A percentile compares a stretch with the other conserved stretches of the same genome.
Conservation (phyloP, 2,329 filamentous ascomycete genomes). For the Fonsecaea pugnacius region DNA sequence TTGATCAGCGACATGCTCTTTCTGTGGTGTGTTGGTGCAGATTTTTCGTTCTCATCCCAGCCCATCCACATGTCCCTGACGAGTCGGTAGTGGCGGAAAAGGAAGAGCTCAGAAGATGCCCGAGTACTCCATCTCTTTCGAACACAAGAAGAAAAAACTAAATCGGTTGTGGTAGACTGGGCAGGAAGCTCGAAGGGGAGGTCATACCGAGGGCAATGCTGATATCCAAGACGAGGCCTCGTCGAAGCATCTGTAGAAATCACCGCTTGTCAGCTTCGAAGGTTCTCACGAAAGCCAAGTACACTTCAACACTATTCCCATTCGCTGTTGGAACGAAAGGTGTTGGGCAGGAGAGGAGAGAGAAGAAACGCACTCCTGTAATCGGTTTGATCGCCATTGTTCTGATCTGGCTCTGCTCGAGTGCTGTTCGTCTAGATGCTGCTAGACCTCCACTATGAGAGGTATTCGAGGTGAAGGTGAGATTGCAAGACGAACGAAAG, state of each 20-base stretch:
- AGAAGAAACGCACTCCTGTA: conserved; percentile 50
- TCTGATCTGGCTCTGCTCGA: conserved; percentile 31
- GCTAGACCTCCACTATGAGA: neutral
- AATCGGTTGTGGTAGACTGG: neutral
- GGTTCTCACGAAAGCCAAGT: conserved; percentile 36
- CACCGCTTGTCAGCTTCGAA: conserved; percentile 28
- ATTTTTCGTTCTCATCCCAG: neutral
- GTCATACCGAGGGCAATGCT: conserved; percentile 67
- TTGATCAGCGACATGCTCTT: conserved; percentile 9
- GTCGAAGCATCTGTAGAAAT: conserved; percentile 64
- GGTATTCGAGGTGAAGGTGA: neutral
- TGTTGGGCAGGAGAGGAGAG: conserved; percentile 24
- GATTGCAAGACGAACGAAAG: neutral
- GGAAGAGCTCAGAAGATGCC: neutral
- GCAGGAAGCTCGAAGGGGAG: neutral
- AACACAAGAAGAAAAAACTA: neutral
- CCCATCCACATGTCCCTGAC: neutral
- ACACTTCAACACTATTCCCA: neutral
- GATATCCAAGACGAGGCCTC: conserved; percentile 68
- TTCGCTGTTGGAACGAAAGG: neutral
- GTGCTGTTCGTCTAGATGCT: conserved; percentile 28
- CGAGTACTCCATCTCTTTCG: neutral
- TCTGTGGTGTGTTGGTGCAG: neutral
- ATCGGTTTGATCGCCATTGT: conserved; percentile 54
- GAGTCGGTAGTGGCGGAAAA: neutral